Evolutionary conservation across 2,329 filamentous ascomycete species (phyloP).

Genomic region (Xylariaceae sp.): DNA sequence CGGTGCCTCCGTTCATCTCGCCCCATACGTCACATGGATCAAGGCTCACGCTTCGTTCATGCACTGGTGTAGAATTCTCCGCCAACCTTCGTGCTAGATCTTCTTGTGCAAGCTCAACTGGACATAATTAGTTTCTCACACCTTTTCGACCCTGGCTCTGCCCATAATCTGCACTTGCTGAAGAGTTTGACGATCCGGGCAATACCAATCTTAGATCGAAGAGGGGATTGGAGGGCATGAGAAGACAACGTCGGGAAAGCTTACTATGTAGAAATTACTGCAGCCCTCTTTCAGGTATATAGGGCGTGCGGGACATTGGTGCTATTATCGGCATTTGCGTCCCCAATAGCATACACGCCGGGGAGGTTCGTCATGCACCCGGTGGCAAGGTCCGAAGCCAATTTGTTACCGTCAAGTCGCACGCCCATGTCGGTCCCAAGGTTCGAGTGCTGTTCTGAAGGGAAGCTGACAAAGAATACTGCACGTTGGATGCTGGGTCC

Average conservation of each 20-base stretch:
- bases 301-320: conserved; percentile 61
- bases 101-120: conserved; percentile 42
- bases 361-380: conserved; percentile 48
- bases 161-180: too few relatives aligned
- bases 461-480: conserved; percentile 50
- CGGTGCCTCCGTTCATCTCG: conserved; percentile 39
- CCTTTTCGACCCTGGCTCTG: too few relatives aligned
- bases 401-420: conserved; percentile 38
- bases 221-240: neutral
- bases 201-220: neutral
- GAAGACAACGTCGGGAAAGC: conserved; percentile 26
- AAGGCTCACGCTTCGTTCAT: conserved; percentile 31
- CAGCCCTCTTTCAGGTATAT: conserved; percentile 54
- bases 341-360: conserved; percentile 56
- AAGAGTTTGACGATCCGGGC: too few relatives aligned
- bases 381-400: conserved; percentile 38
- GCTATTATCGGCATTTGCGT: conserved; percentile 55
- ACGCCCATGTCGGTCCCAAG: conserved; percentile 48
- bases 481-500: conserved; percentile 37
- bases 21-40: conserved; percentile 43
- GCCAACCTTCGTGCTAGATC: conserved; percentile 34
- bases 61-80: conserved; percentile 25
- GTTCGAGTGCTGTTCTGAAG: conserved; percentile 43
- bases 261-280: conserved; percentile 55
- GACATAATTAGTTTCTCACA: neutral